Conservation (phyloP, 2,329 filamentous ascomycete genomes). For the Thermothelomyces thermophilus region DNA sequence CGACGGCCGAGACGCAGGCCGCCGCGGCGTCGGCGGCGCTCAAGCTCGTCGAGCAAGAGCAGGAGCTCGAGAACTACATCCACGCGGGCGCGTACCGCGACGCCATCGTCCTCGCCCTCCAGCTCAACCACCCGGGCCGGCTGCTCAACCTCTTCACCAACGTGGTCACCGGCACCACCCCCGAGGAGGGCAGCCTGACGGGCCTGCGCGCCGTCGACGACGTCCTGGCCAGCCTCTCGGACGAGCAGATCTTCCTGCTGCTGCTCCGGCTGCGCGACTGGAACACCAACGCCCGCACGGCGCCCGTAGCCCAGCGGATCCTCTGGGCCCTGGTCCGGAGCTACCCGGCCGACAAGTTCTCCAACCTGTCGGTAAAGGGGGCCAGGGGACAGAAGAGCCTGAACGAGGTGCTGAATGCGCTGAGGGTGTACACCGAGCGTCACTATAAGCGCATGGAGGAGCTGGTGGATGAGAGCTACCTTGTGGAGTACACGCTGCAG, state of each 20-base stretch:
- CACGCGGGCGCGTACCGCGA: slow-evolving; percentile 82
- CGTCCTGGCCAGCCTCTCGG: slow-evolving; percentile 69
- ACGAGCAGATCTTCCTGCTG: slow-evolving; percentile 79
- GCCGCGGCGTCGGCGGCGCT: slow-evolving; percentile 67
- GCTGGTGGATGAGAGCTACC: slow-evolving; percentile 85
- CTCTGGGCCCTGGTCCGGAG: slow-evolving; percentile 71
- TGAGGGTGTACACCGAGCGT: slow-evolving; percentile 84
- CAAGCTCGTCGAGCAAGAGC: slow-evolving; percentile 80
- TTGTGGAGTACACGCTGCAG: slow-evolving; percentile 85
- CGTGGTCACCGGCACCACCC: slow-evolving; percentile 58
- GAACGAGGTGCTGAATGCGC: slow-evolving; percentile 78
- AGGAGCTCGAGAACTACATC: slow-evolving; percentile 89
- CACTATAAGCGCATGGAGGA: slow-evolving; percentile 89
- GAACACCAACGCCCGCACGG: slow-evolving; percentile 92
- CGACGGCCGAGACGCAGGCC: slow-evolving; percentile 70
- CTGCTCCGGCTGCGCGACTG: slow-evolving; percentile 83
- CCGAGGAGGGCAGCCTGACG: slow-evolving; percentile 57
- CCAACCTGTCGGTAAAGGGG: slow-evolving; percentile 58
- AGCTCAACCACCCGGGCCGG: slow-evolving; percentile 88
- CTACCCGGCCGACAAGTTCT: slow-evolving; percentile 73
- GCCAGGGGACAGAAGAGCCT: slow-evolving; percentile 57
- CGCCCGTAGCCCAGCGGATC: slow-evolving; percentile 77
- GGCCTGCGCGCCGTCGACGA: slow-evolving; percentile 70
- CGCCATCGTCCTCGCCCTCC: slow-evolving; percentile 83
- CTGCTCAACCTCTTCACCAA: slow-evolving; percentile 77